Percentiles rank a stretch among this genome's conserved stretches.
These are phyloP conservation scores for Tilletia horrida DNA, from an alignment of 1,284 basidiomycete species.

Conservation along the genomic window DNA sequence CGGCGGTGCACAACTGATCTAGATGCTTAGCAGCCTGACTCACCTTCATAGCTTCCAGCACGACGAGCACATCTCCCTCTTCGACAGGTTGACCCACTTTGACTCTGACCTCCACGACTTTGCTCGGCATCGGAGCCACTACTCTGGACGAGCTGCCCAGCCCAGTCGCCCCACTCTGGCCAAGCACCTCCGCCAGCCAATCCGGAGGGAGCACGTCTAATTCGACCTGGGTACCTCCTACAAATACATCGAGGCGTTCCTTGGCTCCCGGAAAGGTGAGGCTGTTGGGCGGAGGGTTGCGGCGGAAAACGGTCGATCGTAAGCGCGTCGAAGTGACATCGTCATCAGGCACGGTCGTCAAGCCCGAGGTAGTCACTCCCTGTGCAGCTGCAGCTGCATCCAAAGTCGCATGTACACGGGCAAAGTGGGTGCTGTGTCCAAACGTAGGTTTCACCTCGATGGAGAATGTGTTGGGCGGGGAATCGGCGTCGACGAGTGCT, in stretches of 20 bases:
- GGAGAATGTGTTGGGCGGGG: background rate
- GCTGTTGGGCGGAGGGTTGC: background rate
- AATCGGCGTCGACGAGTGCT: background rate
- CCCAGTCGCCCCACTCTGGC: background rate
- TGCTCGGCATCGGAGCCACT: slow-evolving; percentile 32
- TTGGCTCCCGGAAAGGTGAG: background rate
- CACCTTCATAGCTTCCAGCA: slow-evolving; percentile 89
- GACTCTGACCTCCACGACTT: slow-evolving; percentile 72
- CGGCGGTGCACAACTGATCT: background rate
- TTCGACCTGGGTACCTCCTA: slow-evolving; percentile 18
- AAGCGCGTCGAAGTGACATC: background rate
- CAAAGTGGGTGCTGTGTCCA: slow-evolving; percentile 8
- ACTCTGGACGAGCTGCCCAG: slow-evolving; percentile 15
- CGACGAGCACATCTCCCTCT: slow-evolving; percentile 73
- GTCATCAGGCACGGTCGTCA: slow-evolving; percentile 4
- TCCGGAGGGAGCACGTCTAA: slow-evolving; percentile 27
- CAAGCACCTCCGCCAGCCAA: slow-evolving; percentile 26
- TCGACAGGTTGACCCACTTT: slow-evolving; percentile 71
- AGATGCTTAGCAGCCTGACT: background rate
- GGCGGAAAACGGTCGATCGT: background rate
- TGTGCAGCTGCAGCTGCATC: background rate
- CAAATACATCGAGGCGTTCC: slow-evolving; percentile 14
- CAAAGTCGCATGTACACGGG: background rate
- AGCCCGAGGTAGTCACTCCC: background rate
- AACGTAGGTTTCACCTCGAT: slow-evolving; percentile 10